phyloP scores from a whole-genome alignment of 495 filamentous ascomycete species.

The Aspergillus cavernicola region DNA sequence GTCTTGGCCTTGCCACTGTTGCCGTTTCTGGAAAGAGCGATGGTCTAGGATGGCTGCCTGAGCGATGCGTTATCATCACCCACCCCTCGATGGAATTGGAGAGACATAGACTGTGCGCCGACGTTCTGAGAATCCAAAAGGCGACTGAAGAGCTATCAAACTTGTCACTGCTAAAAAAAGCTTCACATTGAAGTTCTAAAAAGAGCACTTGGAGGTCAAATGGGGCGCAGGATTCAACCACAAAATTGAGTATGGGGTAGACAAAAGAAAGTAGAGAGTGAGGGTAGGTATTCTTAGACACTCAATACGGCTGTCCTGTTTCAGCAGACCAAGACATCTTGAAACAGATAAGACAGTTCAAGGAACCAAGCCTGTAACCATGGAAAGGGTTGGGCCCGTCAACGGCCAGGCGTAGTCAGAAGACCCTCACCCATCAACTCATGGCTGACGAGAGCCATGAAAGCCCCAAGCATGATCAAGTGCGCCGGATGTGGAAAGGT shows the following conservation, averaged over 20 bases:
- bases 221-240: slow-evolving; percentile 4
- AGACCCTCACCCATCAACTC: neutral
- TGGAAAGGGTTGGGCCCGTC: no score
- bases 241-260: neutral
- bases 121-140: neutral
- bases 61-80: neutral
- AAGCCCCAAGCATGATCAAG: neutral
- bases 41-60: neutral
- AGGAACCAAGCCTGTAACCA: neutral
- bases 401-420: no score
- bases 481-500: slow-evolving; percentile 3
- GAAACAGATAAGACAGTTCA: slow-evolving; percentile 5
- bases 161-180: slow-evolving; percentile 11
- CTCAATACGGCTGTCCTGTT: neutral
- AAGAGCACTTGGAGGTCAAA: neutral
- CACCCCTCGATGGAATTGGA: no score
- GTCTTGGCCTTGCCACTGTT: neutral
- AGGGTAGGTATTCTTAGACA: slow-evolving; percentile 6
- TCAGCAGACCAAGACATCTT: neutral
- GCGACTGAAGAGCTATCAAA: no score
- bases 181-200: neutral
- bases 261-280: neutral
- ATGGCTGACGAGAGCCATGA: neutral
- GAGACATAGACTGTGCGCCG: neutral
- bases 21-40: neutral